Conservation (phyloP, 306 rosid species). For the cucumber (Cucumis sativus) region DNA sequence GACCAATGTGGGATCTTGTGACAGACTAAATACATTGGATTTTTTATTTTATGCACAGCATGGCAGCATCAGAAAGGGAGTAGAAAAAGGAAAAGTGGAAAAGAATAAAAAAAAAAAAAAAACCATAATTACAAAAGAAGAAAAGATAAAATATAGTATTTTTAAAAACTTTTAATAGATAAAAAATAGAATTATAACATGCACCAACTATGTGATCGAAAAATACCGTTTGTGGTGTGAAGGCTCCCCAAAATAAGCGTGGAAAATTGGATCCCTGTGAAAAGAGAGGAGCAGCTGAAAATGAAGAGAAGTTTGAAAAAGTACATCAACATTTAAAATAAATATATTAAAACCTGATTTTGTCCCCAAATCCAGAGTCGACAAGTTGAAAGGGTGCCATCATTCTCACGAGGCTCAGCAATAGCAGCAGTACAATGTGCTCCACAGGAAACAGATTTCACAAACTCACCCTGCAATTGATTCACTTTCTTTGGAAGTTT, state of each 20-base stretch:
- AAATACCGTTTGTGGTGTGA: constrained; percentile 58
- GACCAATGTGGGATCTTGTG: too few relatives aligned
- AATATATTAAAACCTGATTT: constrained; percentile 47
- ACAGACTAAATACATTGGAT: background rate
- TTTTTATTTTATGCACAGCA: too few relatives aligned
- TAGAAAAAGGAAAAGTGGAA: background rate
- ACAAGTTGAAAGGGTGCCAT: constrained; percentile 47
- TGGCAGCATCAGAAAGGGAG: background rate
- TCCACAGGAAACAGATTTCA: constrained; percentile 79
- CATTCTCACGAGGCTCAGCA: constrained; percentile 66
- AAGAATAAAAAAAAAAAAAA: background rate
- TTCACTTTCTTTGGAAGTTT: constrained; percentile 62
- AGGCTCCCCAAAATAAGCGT: constrained; percentile 81
- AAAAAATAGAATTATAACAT: background rate
- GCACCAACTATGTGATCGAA: background rate
- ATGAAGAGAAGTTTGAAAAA: constrained; percentile 2
- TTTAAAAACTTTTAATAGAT: background rate
- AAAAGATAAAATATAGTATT: background rate
- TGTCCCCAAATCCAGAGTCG: constrained; percentile 99
- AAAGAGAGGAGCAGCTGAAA: constrained; percentile 1
- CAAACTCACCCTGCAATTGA: constrained; percentile 59
- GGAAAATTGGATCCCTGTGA: constrained; percentile 82
- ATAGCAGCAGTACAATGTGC: constrained; percentile 92
- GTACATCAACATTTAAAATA: background rate
- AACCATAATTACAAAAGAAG: background rate